phyloP scores from a whole-genome alignment of 2,329 filamentous ascomycete genomes.

The Aciculosporium take region DNA sequence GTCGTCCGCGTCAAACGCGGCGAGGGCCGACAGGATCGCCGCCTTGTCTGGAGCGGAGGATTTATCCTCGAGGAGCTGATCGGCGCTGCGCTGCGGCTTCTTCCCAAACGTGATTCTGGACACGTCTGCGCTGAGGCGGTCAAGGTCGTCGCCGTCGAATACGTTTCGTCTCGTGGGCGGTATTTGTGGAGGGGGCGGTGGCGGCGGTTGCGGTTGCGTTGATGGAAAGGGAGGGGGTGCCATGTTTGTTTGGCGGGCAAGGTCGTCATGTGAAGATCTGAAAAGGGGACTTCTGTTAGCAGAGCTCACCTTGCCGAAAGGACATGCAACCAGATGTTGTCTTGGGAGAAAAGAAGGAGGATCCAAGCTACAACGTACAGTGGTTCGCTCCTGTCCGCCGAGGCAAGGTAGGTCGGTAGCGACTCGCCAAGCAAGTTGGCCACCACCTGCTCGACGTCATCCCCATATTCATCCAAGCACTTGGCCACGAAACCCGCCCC shows the following conservation, averaged over 20 bases:
- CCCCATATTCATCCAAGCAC: conserved; percentile 63
- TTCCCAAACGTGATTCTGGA: conserved; percentile 70
- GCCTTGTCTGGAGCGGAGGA: conserved; percentile 59
- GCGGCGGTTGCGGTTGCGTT: conserved; percentile 34
- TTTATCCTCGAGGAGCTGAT: conserved; percentile 54
- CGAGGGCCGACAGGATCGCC: conserved; percentile 75
- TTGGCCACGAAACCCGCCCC: conserved; percentile 70
- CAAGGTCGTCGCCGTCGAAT: conserved; percentile 70
- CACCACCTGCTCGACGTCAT: conserved; percentile 66
- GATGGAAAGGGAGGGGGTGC: conserved; percentile 45
- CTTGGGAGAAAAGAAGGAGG: not conserved
- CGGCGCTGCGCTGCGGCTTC: conserved; percentile 48
- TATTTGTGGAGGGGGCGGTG: conserved; percentile 14
- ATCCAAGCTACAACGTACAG: conserved; percentile 28
- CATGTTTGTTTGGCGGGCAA: conserved; percentile 23
- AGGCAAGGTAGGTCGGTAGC: conserved; percentile 52
- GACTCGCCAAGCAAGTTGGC: conserved; percentile 68
- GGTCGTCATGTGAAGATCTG: conserved; percentile 16
- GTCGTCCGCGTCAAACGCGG: conserved; percentile 82
- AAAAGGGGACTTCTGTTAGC: conserved; percentile 8
- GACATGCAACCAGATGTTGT: not conserved
- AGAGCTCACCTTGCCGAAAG: not conserved
- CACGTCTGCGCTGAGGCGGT: conserved; percentile 51
- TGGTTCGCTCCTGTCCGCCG: conserved; percentile 48
- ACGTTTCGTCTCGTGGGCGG: conserved; percentile 56